Evolutionary conservation across 2,329 filamentous ascomycete species (phyloP).

Genomic region (Calonectria crousiana): DNA sequence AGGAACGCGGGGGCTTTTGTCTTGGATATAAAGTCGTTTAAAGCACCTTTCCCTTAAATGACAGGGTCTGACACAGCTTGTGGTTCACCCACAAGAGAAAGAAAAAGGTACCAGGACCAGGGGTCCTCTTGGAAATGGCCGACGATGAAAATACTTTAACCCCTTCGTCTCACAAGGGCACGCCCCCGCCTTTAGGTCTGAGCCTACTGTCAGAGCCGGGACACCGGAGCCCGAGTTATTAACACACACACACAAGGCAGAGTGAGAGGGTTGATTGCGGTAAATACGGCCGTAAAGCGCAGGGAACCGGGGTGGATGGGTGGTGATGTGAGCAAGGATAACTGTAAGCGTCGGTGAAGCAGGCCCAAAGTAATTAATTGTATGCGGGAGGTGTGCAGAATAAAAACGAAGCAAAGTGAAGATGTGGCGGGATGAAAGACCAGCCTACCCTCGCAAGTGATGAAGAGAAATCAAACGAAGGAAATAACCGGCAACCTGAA

Average conservation of each 20-base stretch:
- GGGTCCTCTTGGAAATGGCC: slow-evolving; percentile 34
- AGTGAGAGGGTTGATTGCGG: slow-evolving; percentile 38
- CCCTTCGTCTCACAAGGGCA: slow-evolving; percentile 42
- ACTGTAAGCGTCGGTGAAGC: slow-evolving; percentile 38
- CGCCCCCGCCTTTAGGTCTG: slow-evolving; percentile 39
- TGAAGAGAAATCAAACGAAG: neutral
- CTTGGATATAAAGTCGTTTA: slow-evolving; percentile 40
- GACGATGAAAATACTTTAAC: slow-evolving; percentile 32
- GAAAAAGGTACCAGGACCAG: slow-evolving; percentile 33
- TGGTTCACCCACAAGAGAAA: slow-evolving; percentile 38
- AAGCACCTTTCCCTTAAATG: slow-evolving; percentile 35
- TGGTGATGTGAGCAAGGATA: slow-evolving; percentile 37
- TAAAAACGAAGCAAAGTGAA: neutral
- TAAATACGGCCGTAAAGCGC: slow-evolving; percentile 40
- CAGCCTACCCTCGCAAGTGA: slow-evolving; percentile 8
- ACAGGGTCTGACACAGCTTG: slow-evolving; percentile 46
- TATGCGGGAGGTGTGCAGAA: neutral
- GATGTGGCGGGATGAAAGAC: slow-evolving; percentile 12
- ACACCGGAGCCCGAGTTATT: slow-evolving; percentile 27
- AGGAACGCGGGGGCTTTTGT: slow-evolving; percentile 32
- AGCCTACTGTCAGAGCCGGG: slow-evolving; percentile 35
- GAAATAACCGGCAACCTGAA: neutral
- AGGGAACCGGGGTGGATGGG: slow-evolving; percentile 36
- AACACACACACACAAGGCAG: slow-evolving; percentile 29
- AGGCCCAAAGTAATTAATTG: slow-evolving; percentile 22